These are phyloP conservation scores for Apiospora saccharicola DNA, from an alignment of 2,329 filamentous ascomycete genomes.

Conservation along the genomic window DNA sequence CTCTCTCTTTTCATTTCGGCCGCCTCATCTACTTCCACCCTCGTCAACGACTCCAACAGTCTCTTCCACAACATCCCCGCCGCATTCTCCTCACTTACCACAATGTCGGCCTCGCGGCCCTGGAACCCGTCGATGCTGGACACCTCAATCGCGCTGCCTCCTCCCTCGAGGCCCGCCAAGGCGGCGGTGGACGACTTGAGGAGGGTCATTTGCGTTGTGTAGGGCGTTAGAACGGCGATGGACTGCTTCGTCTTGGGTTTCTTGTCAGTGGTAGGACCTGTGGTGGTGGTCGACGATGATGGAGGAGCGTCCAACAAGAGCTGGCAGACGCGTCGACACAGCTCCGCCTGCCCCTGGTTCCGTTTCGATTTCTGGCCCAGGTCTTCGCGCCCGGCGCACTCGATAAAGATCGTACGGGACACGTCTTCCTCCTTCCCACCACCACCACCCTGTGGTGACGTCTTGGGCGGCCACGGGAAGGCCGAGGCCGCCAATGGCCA, in stretches of 20 bases:
- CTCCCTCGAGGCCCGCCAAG: slow-evolving; percentile 17
- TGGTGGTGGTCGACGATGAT: not conserved
- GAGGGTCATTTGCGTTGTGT: slow-evolving; percentile 45
- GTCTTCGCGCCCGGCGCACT: slow-evolving; percentile 46
- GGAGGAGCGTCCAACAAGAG: slow-evolving; percentile 34
- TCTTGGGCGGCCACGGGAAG: slow-evolving; percentile 28
- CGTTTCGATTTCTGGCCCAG: slow-evolving; percentile 48
- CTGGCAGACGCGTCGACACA: slow-evolving; percentile 45
- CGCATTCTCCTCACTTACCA: slow-evolving; percentile 41
- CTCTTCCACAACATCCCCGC: slow-evolving; percentile 1
- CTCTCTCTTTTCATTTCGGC: too few relatives aligned
- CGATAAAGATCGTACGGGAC: slow-evolving; percentile 41
- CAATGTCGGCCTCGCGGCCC: slow-evolving; percentile 51
- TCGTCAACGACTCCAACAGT: not conserved
- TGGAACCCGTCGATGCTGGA: slow-evolving; percentile 54
- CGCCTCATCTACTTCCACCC: not conserved
- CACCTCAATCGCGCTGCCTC: slow-evolving; percentile 43
- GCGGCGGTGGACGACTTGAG: slow-evolving; percentile 36
- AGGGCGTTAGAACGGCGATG: slow-evolving; percentile 51
- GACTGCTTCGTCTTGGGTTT: slow-evolving; percentile 27
- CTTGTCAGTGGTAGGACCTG: not conserved
- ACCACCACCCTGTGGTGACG: too few relatives aligned
- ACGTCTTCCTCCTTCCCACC: too few relatives aligned
- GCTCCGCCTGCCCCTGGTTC: slow-evolving; percentile 47
- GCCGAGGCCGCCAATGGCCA: slow-evolving; percentile 37